Percentiles rank a stretch among this genome's conserved stretches.
phyloP scores from a whole-genome alignment of 179 eudicot species.

The Spergularia azorica region DNA sequence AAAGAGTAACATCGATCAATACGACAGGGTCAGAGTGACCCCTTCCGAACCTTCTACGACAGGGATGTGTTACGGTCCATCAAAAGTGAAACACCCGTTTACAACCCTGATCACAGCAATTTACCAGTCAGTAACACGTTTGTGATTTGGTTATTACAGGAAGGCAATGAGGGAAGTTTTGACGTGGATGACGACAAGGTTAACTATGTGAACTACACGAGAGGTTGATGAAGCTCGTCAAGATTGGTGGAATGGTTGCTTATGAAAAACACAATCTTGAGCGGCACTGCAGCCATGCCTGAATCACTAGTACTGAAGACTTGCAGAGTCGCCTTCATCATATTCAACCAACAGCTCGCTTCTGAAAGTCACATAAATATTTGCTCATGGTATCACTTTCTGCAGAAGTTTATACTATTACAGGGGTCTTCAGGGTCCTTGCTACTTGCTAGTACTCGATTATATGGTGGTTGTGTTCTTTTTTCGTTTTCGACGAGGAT shows the following conservation, averaged over 20 bases:
- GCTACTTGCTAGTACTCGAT: too few species aligned
- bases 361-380: conserved; percentile 47
- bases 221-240: conserved; percentile 44
- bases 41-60: too few species aligned
- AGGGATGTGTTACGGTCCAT: too few species aligned
- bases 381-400: conserved; percentile 57
- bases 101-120: too few species aligned
- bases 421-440: too few species aligned
- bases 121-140: background rate
- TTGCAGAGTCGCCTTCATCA: conserved; percentile 19
- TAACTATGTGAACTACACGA: conserved; percentile 49
- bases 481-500: too few species aligned
- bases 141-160: conserved; percentile 24
- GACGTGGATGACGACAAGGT: conserved; percentile 68
- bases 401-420: conserved; percentile 39
- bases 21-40: too few species aligned
- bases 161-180: conserved; percentile 45
- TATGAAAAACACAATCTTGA: conserved; percentile 71
- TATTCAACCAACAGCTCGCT: conserved; percentile 51
- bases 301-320: conserved; percentile 41
- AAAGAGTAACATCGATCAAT: too few species aligned
- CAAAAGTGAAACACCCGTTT: too few species aligned
- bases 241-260: conserved; percentile 48
- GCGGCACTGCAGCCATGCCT: conserved; percentile 50
- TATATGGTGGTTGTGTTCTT: too few species aligned